A percentile compares a stretch with the other conserved stretches of the same genome.
These are phyloP conservation scores for Cyclospora cayetanensis DNA, from an alignment of 169 alveolate species.

Conservation along the genomic window DNA sequence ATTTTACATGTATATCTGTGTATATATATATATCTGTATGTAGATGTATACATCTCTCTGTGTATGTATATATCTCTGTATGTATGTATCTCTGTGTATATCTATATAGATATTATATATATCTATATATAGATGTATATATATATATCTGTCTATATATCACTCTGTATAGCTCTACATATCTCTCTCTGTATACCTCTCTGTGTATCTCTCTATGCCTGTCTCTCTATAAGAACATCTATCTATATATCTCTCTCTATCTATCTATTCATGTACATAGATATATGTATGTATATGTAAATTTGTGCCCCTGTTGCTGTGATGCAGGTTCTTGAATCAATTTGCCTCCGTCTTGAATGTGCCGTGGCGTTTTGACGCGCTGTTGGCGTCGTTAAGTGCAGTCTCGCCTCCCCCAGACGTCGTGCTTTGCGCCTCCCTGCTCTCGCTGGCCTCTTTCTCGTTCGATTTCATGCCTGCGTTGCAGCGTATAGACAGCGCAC, in stretches of 20 bases:
- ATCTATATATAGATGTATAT: not conserved
- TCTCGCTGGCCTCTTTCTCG: not conserved
- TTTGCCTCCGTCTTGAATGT: not conserved
- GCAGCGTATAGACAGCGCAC: not conserved
- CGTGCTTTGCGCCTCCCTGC: not conserved
- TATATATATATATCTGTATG: no score
- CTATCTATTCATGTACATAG: not conserved
- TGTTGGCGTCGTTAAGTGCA: not conserved
- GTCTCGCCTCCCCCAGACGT: not conserved
- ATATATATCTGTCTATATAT: not conserved
- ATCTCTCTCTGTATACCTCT: not conserved
- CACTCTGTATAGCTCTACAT: not conserved
- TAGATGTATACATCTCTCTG: no score
- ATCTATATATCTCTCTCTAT: not conserved
- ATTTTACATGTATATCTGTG: no score
- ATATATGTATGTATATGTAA: not conserved
- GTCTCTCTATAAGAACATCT: not conserved
- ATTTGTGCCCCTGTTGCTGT: not conserved
- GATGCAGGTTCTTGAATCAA: not conserved
- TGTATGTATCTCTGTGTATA: not conserved
- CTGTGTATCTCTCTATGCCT: not conserved
- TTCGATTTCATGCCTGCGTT: not conserved
- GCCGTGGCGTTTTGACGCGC: conserved; percentile 1
- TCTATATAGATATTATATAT: no score
- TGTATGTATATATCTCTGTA: not conserved